Evolutionary conservation across 2,329 filamentous ascomycete species (phyloP).

Genomic region (Apiospora pterosperma): DNA sequence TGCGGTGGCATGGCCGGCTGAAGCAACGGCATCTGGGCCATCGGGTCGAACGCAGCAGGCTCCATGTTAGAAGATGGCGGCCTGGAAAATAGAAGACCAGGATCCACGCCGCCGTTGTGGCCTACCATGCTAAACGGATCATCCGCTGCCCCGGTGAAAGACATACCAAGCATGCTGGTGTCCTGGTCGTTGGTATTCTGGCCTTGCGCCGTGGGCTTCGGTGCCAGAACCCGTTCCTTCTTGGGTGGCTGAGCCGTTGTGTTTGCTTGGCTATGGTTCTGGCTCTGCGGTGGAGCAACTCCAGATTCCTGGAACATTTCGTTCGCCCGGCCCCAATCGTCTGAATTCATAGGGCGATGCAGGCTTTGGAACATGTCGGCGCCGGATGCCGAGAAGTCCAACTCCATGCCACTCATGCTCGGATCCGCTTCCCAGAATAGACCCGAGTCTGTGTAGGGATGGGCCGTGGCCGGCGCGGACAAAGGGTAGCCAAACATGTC

Average conservation of each 20-base stretch:
- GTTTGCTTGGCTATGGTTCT: not conserved
- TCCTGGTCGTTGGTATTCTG: slow-evolving; percentile 36
- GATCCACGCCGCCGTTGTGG: slow-evolving; percentile 51
- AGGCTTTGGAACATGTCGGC: slow-evolving; percentile 41
- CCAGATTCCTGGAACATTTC: slow-evolving; percentile 52
- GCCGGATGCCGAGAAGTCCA: slow-evolving; percentile 50
- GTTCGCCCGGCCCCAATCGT: slow-evolving; percentile 55
- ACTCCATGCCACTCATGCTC: slow-evolving; percentile 53
- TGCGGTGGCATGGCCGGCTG: slow-evolving; percentile 21
- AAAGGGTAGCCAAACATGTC: slow-evolving; percentile 60
- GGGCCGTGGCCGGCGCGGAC: slow-evolving; percentile 51
- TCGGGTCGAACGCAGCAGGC: slow-evolving; percentile 28
- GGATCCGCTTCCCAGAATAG: slow-evolving; percentile 55
- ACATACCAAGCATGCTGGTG: slow-evolving; percentile 34
- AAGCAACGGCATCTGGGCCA: slow-evolving; percentile 20
- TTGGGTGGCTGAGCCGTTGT: slow-evolving; percentile 29
- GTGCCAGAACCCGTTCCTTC: slow-evolving; percentile 45
- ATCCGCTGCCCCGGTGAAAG: slow-evolving; percentile 42
- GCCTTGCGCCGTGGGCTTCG: slow-evolving; percentile 42
- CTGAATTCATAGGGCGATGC: slow-evolving; percentile 41
- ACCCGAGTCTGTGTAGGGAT: slow-evolving; percentile 39
- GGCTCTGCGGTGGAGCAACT: slow-evolving; percentile 28
- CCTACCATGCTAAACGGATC: slow-evolving; percentile 49
- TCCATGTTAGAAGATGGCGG: slow-evolving; percentile 47
- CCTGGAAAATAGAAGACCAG: slow-evolving; percentile 54